These are phyloP conservation scores for Aspergillus arachidicola DNA, from an alignment of 2,329 filamentous ascomycete genomes.

Conservation along the genomic window DNA sequence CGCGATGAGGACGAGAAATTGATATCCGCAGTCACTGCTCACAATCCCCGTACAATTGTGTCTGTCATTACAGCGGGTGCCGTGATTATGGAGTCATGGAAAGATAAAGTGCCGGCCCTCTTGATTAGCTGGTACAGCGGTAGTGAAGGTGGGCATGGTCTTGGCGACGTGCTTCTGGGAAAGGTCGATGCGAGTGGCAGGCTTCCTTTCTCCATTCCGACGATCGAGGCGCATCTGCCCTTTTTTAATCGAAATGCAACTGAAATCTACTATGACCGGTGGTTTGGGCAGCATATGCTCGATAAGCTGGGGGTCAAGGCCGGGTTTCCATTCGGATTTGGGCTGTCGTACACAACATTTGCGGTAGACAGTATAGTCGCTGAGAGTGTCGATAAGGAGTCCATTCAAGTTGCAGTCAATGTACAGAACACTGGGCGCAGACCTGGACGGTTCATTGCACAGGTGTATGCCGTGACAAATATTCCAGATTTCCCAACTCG, in stretches of 20 bases:
- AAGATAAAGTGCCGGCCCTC: conserved; percentile 7
- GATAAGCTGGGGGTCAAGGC: conserved; percentile 20
- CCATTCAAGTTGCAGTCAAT: background rate
- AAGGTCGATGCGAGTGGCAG: conserved; percentile 12
- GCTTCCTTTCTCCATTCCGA: conserved; percentile 16
- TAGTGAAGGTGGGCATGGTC: conserved; percentile 13
- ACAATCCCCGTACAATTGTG: conserved; percentile 4
- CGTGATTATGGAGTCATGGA: conserved; percentile 14
- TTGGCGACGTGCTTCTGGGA: conserved; percentile 13
- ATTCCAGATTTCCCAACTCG: conserved; percentile 7
- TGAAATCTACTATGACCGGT: conserved; percentile 25
- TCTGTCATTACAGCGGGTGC: conserved; percentile 6
- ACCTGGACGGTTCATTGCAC: conserved; percentile 8
- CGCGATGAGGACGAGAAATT: conserved; percentile 6
- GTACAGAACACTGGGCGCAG: conserved; percentile 4
- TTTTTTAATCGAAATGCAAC: conserved; percentile 23
- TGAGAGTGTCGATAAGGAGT: background rate
- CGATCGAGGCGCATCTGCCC: conserved; percentile 25
- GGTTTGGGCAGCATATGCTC: conserved; percentile 28
- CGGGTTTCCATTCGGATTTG: conserved; percentile 4
- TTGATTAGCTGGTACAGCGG: conserved; percentile 18
- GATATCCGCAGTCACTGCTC: background rate
- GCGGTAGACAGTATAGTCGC: background rate
- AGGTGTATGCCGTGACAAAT: conserved; percentile 1
- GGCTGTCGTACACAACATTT: conserved; percentile 5